Base-by-base conservation (phyloP, 148 eudicot species). In the Polygonum maritimum region DNA sequence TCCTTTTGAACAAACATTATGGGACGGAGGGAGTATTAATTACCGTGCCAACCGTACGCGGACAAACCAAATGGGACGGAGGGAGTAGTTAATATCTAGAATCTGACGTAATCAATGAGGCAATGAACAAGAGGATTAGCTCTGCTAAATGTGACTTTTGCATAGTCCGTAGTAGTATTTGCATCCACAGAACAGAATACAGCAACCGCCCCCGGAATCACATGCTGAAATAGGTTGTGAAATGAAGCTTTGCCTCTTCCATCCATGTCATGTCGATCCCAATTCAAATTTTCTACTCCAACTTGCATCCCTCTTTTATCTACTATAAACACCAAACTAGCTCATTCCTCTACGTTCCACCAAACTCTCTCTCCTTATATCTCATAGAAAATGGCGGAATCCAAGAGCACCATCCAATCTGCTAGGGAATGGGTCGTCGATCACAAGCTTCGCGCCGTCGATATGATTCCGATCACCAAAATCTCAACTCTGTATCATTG, bases 361-460 rank as follows among this genome's bases (percentile, higher is more conserved):
- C 69, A 26, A 31, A 22, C 69, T 60, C 65, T 58, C 14, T 67
- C 31, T 26, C 31, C 1, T 26, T 26, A 26, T 26, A 26, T 26
- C 31, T 26, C 31, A 26, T 67, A 67, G 10, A 26, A 41, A 74
- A 89, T 89, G 93, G 86, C 80, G 19, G 89, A 87, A 76, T 62
- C 77, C 74, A 87, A 85, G 75, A 83, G 76, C 81, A 81, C 73
- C 18, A 3, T 83, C 1, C 82, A 80, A 18, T 81, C 90, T 7
- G 41, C 84, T 76, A 85, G 90, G 67, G 87, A 87, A 84, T 89
- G 90, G 92, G 65, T 89, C 71, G 87, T 87, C 48, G 87, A 89
- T 7, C 87, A 89, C 90, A 89, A 87, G 82, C 89, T 89, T 74
- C 92, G 90, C 14, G 73, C 87, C 16, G 90, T 87, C 48, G 88